Evolutionary conservation across 139 green algal species (phyloP), one percentile per base, ranked within the genome.

Genomic region (Auxenochlorella pyrenoidosa): DNA sequence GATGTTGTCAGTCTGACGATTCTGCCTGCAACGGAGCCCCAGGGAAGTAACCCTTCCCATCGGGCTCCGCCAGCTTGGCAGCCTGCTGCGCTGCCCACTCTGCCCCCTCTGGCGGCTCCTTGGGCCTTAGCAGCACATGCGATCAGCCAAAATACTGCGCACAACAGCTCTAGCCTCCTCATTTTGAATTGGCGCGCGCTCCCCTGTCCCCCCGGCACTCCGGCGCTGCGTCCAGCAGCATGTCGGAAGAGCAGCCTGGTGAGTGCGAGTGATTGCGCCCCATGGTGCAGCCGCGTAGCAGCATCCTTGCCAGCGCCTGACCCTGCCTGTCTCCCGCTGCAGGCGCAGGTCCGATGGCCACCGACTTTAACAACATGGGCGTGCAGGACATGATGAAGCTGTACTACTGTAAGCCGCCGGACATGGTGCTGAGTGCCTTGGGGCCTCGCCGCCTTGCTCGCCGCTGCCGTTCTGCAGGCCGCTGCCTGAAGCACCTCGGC

Each of bases 321-420:
- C 34, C 44, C 75, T n/a, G 44, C 6, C 30, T 41, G 34, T 19
- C 34, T 58, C 58, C 22, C 58, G 12, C 16, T 84, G 58, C 79
- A 84, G 80, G 59, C 28, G 54, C 80, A 10, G 60, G 32, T 5
- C 80, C 80, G 15, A 38, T 38, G 34, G 82, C 36, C 34, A 72
- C 47, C 43, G 84, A 89, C 54, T 92, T 92, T 75, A 86, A 63
- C 12, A 90, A 86, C 40, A 79, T 89, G 82, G 43, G 47, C 32
- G 90, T 93, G n/a, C 91, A 93, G 24, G 81, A 94, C 15, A 88
- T 93, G n/a, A 95, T 95, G 93, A 87, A 79, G 51, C 71, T 92
- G 26, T 96, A 96, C 90, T 96, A 96, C 82, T 72, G 87, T 84
- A 16, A 71, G 76, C 40, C 28, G 34, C 24, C 47, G 47, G 54